Evolutionary conservation across 768 basidiomycete genomes (phyloP).

Genomic region (Gloeostereum incarnatum): DNA sequence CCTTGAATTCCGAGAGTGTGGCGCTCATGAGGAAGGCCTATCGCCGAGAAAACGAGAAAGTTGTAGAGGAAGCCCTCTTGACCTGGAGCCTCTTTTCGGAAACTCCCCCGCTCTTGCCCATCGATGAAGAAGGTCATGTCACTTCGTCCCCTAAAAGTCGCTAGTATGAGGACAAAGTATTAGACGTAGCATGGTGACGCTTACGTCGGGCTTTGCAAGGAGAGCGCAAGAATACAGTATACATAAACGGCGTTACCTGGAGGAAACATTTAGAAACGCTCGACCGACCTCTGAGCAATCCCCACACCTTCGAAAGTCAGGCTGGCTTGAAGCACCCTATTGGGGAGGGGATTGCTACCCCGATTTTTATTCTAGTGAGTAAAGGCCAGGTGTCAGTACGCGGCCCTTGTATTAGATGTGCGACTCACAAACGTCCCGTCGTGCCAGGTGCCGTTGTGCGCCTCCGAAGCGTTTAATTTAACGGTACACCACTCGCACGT

Average conservation of each 20-base stretch:
- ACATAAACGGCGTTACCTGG: conserved; percentile 9
- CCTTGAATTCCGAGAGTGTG: conserved; percentile 8
- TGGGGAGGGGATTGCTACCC: background rate
- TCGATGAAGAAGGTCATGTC: conserved; percentile 8
- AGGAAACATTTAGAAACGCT: background rate
- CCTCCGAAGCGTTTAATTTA: background rate
- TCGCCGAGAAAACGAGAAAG: conserved; percentile 5
- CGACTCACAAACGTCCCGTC: conserved; percentile 4
- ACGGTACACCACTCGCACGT: background rate
- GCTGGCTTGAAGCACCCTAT: conserved; percentile 3
- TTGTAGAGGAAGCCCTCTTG: conserved; percentile 2
- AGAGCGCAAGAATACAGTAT: conserved; percentile 4
- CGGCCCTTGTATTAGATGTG: too few species aligned
- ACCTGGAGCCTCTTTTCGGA: background rate
- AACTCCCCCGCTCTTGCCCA: conserved; percentile 1
- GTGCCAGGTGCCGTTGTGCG: conserved; percentile 4
- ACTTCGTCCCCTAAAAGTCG: background rate
- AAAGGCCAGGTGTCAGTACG: too few species aligned
- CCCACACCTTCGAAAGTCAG: conserved; percentile 5
- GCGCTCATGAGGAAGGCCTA: conserved; percentile 1
- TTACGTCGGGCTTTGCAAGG: conserved; percentile 1
- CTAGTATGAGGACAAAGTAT: background rate
- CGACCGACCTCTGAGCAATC: background rate
- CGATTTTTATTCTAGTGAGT: background rate
- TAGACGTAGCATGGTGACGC: background rate